A percentile compares a stretch with the other conserved stretches of the same genome.
Evolutionary conservation across 805 yeast genomes (phyloP).

Genomic region (Yarrowia sp.): DNA sequence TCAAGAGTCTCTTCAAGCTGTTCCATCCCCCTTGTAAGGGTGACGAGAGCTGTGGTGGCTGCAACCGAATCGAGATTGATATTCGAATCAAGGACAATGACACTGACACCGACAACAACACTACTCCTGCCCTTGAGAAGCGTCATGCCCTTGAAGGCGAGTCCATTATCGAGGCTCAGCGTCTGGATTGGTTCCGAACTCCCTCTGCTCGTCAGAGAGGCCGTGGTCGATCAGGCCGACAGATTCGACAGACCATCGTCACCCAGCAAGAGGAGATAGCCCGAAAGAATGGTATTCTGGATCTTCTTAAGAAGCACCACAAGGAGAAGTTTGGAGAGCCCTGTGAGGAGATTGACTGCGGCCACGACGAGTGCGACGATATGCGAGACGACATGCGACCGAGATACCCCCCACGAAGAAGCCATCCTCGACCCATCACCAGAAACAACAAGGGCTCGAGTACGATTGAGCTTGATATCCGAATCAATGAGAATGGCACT

Average conservation of each 20-base stretch:
- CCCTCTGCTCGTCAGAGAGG: constrained; percentile 16
- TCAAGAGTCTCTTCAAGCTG: constrained; percentile 3
- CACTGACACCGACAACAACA: constrained; percentile 3
- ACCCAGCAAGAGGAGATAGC: constrained; percentile 26
- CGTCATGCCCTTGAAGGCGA: constrained; percentile 7
- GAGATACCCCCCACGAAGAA: not conserved
- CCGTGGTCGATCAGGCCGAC: constrained; percentile 9
- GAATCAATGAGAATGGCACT: constrained; percentile 31
- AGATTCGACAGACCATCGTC: constrained; percentile 17
- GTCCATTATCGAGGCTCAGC: constrained; percentile 10
- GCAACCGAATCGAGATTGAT: constrained; percentile 6
- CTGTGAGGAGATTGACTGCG: constrained; percentile 27
- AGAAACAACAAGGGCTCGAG: constrained; percentile 22
- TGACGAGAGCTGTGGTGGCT: constrained; percentile 4
- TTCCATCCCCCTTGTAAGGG: constrained; percentile 36
- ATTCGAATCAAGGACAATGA: constrained; percentile 16
- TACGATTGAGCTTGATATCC: constrained; percentile 29
- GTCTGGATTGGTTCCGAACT: constrained; percentile 14
- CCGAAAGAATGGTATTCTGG: constrained; percentile 5
- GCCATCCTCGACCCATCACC: not conserved
- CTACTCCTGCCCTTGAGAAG: not conserved
- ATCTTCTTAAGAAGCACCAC: constrained; percentile 6
- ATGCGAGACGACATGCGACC: constrained; percentile 23
- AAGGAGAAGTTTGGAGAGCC: constrained; percentile 25
- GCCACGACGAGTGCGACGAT: constrained; percentile 28